These are phyloP conservation scores for Plenodomus tracheiphilus DNA, from an alignment of 2,329 filamentous ascomycete species.

Conservation along the genomic window DNA sequence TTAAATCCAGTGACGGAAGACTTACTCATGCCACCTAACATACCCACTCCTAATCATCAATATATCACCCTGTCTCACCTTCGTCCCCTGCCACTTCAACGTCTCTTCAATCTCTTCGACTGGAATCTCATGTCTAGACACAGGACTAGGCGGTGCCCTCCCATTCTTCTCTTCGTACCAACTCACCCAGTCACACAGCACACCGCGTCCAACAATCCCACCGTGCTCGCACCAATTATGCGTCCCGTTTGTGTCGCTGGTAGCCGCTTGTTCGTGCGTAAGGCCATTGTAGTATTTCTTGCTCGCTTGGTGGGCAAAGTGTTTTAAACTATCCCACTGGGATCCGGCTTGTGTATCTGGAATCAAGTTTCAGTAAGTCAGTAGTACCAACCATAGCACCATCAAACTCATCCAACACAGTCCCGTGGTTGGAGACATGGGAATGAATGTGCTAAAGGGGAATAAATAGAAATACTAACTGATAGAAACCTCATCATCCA, in stretches of 20 bases:
- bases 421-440: no score
- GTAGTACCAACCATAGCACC: no score
- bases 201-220: conserved; percentile 40
- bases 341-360: conserved; percentile 37
- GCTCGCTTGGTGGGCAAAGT: conserved; percentile 39
- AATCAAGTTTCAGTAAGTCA: no score
- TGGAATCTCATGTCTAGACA: conserved; percentile 35
- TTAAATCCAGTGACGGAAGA: not conserved
- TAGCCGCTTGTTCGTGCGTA: conserved; percentile 30
- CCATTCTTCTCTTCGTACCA: conserved; percentile 39
- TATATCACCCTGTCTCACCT: conserved; percentile 37
- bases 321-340: conserved; percentile 44
- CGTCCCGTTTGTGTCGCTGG: conserved; percentile 33
- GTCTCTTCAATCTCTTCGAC: conserved; percentile 34
- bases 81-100: conserved; percentile 36
- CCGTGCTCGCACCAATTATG: conserved; percentile 44
- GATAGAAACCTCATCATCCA: conserved; percentile 39
- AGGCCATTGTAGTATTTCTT: conserved; percentile 37
- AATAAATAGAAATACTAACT: no score
- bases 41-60: conserved; percentile 50
- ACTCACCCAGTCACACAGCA: conserved; percentile 38
- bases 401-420: no score
- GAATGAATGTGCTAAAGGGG: no score
- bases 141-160: conserved; percentile 23
- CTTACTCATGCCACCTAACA: conserved; percentile 45